Base-by-base conservation (phyloP, 1,139 yeast species). In the Insectozyma bohioensis region DNA sequence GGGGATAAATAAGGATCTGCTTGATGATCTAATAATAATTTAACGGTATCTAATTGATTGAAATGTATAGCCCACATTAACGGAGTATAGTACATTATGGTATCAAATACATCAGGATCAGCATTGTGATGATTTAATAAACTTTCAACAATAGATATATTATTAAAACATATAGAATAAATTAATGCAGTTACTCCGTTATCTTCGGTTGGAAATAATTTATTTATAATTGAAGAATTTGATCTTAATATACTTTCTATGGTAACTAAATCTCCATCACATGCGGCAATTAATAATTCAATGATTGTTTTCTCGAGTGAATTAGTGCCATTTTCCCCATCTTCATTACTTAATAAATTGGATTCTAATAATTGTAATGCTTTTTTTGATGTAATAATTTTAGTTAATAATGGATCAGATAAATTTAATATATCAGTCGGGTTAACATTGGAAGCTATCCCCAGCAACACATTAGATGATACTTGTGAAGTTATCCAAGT, bases 81-180 rank as follows among this genome's bases (percentile, higher is more conserved):
- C 10, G 76, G 75, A 9, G 75, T 62, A 33, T 54, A 55, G 20
- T 55, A 37, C 18, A 58, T 47, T n/a, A 63, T 37, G 1, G 66
- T 52, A 39, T 70, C 76, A 21, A 45, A 39, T 15, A 51, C 31
- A 40, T 69, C 74, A 2, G 70, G 71, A 40, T 69, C 72, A 1
- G 63, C 71, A 6, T 49, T 44, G 35, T 58, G 60, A 24, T 45
- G 46, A 11, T 45, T 33, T 21, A 70, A 47, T 20, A 80, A 52
- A 3, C 68, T 43, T 32, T 78, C 81, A 2, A 64, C 71, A 15
- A 72, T 54, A 5, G 58, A 66, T 5, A 46, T 39, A 28, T 76
- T 63, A 35, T 68, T 62, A 43, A 75, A 76, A 35, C 75, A 74
- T 16, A 77, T 63, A 9, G 81, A 75, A 47, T 67, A 75, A 1